Conservation (phyloP, 2,329 filamentous ascomycete species). For the Blumeria graminis region DNA sequence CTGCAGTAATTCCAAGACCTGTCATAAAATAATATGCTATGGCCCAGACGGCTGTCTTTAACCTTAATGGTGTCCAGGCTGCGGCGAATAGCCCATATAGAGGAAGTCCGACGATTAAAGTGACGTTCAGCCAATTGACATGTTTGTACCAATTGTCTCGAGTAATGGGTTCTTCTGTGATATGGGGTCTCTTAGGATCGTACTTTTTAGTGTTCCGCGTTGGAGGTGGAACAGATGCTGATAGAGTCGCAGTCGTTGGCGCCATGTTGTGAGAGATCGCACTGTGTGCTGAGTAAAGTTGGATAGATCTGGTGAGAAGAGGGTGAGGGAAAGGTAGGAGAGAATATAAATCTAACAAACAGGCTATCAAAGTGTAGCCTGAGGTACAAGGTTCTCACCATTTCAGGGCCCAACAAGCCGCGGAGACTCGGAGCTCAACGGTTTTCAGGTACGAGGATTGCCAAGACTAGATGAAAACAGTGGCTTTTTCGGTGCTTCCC, state of each 20-base stretch:
- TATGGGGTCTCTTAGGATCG: conserved; percentile 52
- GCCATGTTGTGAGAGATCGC: neutral
- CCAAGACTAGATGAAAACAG: neutral
- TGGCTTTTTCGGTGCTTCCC: neutral
- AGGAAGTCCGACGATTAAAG: conserved; percentile 57
- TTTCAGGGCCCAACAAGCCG: neutral
- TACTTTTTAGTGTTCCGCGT: conserved; percentile 17
- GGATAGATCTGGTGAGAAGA: neutral
- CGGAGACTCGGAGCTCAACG: conserved; percentile 1
- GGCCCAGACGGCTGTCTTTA: conserved; percentile 49
- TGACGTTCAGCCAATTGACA: conserved; percentile 79
- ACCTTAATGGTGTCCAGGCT: conserved; percentile 52
- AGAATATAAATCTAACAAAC: neutral
- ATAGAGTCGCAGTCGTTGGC: conserved; percentile 8
- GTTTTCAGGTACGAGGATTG: neutral
- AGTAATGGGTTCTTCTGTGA: conserved; percentile 62
- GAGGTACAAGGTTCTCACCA: neutral
- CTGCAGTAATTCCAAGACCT: conserved; percentile 55
- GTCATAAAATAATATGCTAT: conserved; percentile 67
- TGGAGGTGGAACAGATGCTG: conserved; percentile 11
- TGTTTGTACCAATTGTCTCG: conserved; percentile 73
- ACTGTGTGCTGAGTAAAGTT: neutral
- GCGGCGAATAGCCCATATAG: conserved; percentile 47
- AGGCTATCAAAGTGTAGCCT: neutral
- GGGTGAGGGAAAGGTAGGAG: neutral